Evolutionary conservation across 106 monocot genomes (phyloP).

Genomic region (Ottelia alismoides): DNA sequence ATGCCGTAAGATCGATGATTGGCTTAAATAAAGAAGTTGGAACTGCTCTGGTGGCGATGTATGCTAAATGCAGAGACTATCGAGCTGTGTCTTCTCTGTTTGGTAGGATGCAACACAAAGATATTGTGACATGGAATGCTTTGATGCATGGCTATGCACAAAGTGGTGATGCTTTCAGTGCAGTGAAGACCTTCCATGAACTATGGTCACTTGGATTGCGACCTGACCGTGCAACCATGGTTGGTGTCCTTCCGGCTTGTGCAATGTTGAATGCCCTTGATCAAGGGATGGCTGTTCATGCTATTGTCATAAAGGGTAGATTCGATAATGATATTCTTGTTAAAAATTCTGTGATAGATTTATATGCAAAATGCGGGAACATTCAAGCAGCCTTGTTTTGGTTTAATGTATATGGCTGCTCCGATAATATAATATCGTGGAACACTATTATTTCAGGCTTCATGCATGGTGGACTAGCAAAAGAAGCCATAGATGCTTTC

Average conservation of each 20-base stretch:
- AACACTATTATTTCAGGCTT: slow-evolving; percentile 60
- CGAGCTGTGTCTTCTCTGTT: slow-evolving; percentile 26
- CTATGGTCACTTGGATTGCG: slow-evolving; percentile 10
- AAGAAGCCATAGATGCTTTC: slow-evolving; percentile 31
- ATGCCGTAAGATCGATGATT: slow-evolving; percentile 22
- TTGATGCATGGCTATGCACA: slow-evolving; percentile 57
- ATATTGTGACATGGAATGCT: slow-evolving; percentile 51
- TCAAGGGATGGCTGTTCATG: slow-evolving; percentile 24
- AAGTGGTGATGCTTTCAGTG: slow-evolving; percentile 30
- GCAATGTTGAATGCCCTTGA: slow-evolving; percentile 14
- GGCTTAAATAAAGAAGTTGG: slow-evolving; percentile 20
- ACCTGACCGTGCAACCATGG: slow-evolving; percentile 46
- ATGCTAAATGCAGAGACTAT: slow-evolving; percentile 38
- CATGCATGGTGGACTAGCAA: slow-evolving; percentile 39
- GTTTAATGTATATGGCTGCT: slow-evolving; percentile 14
- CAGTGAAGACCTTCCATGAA: slow-evolving; percentile 26
- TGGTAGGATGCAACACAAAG: slow-evolving; percentile 21
- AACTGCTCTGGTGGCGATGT: slow-evolving; percentile 53
- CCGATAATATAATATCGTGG: slow-evolving; percentile 36
- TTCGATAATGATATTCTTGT: slow-evolving; percentile 40
- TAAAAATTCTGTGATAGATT: slow-evolving; percentile 47
- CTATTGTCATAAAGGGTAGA: slow-evolving; percentile 33
- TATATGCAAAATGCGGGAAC: slow-evolving; percentile 50
- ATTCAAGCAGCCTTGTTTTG: slow-evolving; percentile 23
- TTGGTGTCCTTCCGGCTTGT: slow-evolving; percentile 51